Evolutionary conservation across 345 rosid species (phyloP).

Genomic region (Firmiana major): DNA sequence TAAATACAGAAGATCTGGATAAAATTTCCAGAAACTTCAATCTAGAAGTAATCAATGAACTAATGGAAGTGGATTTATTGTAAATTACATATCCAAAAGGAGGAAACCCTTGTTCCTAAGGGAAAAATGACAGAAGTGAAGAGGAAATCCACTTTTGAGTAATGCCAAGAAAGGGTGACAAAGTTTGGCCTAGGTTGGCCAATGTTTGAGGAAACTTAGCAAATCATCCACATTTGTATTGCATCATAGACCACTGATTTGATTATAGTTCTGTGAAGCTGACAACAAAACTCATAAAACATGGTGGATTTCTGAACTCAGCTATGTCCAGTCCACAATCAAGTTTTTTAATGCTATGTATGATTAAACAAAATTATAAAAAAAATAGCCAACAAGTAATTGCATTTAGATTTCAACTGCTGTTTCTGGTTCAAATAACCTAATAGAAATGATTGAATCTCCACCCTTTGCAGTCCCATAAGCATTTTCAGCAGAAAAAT

Average conservation of each 20-base stretch:
- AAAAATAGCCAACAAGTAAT: not conserved
- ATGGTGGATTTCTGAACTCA: not conserved
- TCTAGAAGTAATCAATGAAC: too few species aligned
- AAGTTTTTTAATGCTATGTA: not conserved
- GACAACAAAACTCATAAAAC: not conserved
- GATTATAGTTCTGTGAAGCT: not conserved
- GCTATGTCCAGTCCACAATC: not conserved
- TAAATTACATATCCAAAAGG: not conserved
- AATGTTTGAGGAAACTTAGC: not conserved
- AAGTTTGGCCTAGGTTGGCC: not conserved
- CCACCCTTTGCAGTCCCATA: not conserved
- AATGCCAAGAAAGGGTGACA: not conserved
- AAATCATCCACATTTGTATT: not conserved
- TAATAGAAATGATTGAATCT: not conserved
- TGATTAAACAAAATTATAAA: not conserved
- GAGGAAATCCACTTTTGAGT: conserved; percentile 1
- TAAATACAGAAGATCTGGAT: too few species aligned
- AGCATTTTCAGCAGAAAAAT: not conserved
- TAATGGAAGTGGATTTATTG: not conserved
- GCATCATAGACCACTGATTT: conserved; percentile 11
- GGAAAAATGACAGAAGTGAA: not conserved
- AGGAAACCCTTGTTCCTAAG: not conserved
- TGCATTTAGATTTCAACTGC: not conserved
- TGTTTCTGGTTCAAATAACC: not conserved
- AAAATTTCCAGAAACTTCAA: too few species aligned